phyloP scores from a whole-genome alignment of 2,329 filamentous ascomycete genomes.

The Cladophialophora yegresii region DNA sequence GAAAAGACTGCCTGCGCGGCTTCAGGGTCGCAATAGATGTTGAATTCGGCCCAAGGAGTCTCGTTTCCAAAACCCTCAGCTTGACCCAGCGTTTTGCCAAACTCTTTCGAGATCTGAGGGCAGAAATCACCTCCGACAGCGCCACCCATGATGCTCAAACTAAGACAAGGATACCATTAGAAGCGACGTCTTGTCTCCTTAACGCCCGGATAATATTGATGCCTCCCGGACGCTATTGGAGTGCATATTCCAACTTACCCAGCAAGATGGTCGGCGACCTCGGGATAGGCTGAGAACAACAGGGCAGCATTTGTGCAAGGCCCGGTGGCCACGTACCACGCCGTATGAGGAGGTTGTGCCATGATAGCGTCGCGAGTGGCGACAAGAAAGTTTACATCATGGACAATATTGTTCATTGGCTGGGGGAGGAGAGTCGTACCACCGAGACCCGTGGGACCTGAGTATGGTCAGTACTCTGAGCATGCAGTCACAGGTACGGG shows the following conservation, averaged over 20 bases:
- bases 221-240: not conserved
- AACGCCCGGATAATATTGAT: not conserved
- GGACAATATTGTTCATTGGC: slow-evolving; percentile 61
- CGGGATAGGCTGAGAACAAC: slow-evolving; percentile 73
- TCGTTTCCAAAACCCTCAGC: slow-evolving; percentile 56
- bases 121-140: slow-evolving; percentile 76
- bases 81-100: slow-evolving; percentile 49
- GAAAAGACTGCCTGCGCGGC: slow-evolving; percentile 73
- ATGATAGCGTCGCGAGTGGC: slow-evolving; percentile 56
- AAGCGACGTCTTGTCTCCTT: not conserved
- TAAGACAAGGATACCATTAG: slow-evolving; percentile 1
- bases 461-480: not conserved
- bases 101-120: slow-evolving; percentile 68
- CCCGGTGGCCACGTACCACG: slow-evolving; percentile 85
- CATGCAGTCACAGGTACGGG: not conserved
- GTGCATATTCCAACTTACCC: slow-evolving; percentile 48
- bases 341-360: slow-evolving; percentile 59
- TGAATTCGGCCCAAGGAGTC: slow-evolving; percentile 76
- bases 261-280: slow-evolving; percentile 69
- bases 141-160: slow-evolving; percentile 87
- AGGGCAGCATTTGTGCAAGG: slow-evolving; percentile 80
- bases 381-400: slow-evolving; percentile 64
- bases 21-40: slow-evolving; percentile 85
- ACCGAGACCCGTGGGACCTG: slow-evolving; percentile 76
- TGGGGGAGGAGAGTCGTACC: slow-evolving; percentile 78